Conservation (phyloP, 2,329 filamentous ascomycete genomes). For the Colletotrichum lupini region DNA sequence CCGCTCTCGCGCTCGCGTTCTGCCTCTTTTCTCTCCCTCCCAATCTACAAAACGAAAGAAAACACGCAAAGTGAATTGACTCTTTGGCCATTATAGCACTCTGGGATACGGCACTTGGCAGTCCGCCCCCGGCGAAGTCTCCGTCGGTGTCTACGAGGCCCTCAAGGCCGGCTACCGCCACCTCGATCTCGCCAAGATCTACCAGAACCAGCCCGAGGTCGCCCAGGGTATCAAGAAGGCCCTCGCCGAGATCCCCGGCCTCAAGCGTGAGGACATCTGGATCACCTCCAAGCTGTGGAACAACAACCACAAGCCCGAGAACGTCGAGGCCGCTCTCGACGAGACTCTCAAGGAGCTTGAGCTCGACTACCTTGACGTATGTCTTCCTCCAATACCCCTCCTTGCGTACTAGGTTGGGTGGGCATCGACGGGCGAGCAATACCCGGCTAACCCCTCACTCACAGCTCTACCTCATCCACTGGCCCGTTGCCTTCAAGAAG, state of each 20-base stretch:
- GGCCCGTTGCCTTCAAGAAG: constrained; percentile 62
- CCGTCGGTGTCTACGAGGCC: constrained; percentile 71
- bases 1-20: background rate
- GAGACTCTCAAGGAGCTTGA: constrained; percentile 66
- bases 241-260: constrained; percentile 57
- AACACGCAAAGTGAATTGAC: constrained; percentile 53
- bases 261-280: constrained; percentile 69
- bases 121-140: constrained; percentile 72
- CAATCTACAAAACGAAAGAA: background rate
- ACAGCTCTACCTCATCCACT: constrained; percentile 71
- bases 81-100: constrained; percentile 20
- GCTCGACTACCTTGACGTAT: constrained; percentile 67
- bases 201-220: constrained; percentile 73
- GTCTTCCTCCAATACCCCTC: constrained; percentile 21
- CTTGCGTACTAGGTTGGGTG: no score
- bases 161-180: constrained; percentile 73
- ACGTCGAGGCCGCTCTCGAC: constrained; percentile 66
- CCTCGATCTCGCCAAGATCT: constrained; percentile 65
- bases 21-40: constrained; percentile 49
- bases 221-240: constrained; percentile 64
- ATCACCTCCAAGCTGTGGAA: constrained; percentile 76
- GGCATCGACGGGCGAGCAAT: no score
- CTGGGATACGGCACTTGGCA: constrained; percentile 70
- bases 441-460: background rate
- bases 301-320: constrained; percentile 72